These are phyloP conservation scores for Allomyces arbusculus DNA, from an alignment of 192 early-diverging fungal species.

Conservation along the genomic window DNA sequence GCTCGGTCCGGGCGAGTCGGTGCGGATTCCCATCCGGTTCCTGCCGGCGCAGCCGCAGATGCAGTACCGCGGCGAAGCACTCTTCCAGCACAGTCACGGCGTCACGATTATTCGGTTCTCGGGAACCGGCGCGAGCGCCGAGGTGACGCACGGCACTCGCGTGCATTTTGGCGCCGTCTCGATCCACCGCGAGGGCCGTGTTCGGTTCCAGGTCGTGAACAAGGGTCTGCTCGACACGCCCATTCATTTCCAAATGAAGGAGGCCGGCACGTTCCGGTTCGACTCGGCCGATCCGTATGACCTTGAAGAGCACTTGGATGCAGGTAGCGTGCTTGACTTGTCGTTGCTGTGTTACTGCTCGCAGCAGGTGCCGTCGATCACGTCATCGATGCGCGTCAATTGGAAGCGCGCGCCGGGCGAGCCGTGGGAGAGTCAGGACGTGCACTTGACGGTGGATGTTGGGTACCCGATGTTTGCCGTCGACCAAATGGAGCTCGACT, in stretches of 20 bases:
- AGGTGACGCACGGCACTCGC: slow-evolving; percentile 18
- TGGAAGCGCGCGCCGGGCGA: slow-evolving; percentile 28
- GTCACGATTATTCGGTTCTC: slow-evolving; percentile 15
- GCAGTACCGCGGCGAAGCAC: slow-evolving; percentile 31
- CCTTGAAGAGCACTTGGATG: slow-evolving; percentile 20
- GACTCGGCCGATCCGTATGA: slow-evolving; percentile 25
- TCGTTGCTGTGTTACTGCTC: slow-evolving; percentile 26
- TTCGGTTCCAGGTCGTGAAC: slow-evolving; percentile 22
- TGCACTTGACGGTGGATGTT: slow-evolving; percentile 25
- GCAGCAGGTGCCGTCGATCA: slow-evolving; percentile 7
- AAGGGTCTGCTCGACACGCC: slow-evolving; percentile 24
- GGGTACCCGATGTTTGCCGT: slow-evolving; percentile 34
- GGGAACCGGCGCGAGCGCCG: slow-evolving; percentile 37
- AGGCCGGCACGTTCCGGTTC: background rate
- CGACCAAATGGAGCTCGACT: slow-evolving; percentile 30
- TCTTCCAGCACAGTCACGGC: slow-evolving; percentile 31
- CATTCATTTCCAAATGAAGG: background rate
- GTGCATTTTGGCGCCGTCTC: slow-evolving; percentile 34
- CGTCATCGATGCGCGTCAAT: slow-evolving; percentile 13
- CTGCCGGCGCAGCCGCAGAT: slow-evolving; percentile 33
- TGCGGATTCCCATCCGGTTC: slow-evolving; percentile 32
- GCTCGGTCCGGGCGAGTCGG: slow-evolving; percentile 25
- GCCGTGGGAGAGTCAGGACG: slow-evolving; percentile 14
- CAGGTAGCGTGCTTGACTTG: slow-evolving; percentile 16
- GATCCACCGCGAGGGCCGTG: slow-evolving; percentile 14